Conservation (phyloP, 192 early-diverging fungal genomes). For the Coemansia sp. region DNA sequence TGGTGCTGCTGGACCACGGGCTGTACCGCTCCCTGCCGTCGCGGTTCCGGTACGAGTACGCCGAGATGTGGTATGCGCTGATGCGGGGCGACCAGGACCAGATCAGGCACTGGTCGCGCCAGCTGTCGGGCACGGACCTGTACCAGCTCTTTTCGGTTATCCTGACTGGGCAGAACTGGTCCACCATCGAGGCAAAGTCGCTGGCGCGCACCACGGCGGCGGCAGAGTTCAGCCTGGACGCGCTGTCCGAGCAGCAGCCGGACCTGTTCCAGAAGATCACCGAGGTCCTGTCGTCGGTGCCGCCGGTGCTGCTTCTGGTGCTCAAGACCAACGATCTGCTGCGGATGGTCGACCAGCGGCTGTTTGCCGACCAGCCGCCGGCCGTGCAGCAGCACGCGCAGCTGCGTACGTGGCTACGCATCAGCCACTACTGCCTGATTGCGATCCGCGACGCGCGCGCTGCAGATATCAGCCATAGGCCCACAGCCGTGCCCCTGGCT, state of each 20-base stretch:
- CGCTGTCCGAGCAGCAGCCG: conserved; percentile 57
- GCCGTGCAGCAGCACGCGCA: conserved; percentile 44
- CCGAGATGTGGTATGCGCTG: conserved; percentile 82
- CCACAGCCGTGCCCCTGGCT: neutral
- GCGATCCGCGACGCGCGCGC: conserved; percentile 39
- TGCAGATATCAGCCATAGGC: conserved; percentile 27
- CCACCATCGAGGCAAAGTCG: conserved; percentile 55
- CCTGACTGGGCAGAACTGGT: conserved; percentile 84
- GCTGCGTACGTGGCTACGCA: conserved; percentile 36
- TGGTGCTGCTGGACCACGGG: conserved; percentile 87
- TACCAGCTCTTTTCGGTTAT: conserved; percentile 86
- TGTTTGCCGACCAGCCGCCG: conserved; percentile 47
- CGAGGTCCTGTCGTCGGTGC: conserved; percentile 78
- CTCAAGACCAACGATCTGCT: conserved; percentile 93
- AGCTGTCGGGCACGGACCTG: conserved; percentile 71
- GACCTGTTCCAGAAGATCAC: conserved; percentile 72
- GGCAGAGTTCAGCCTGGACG: conserved; percentile 49
- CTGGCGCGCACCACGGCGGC: conserved; percentile 45
- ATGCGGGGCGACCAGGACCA: conserved; percentile 72
- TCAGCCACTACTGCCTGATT: conserved; percentile 44
- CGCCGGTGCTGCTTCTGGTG: conserved; percentile 79
- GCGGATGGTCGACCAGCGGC: conserved; percentile 62
- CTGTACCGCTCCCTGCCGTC: conserved; percentile 76
- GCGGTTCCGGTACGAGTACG: conserved; percentile 78
- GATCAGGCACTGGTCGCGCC: conserved; percentile 65